These are phyloP conservation scores for Quercus bicolor DNA, from an alignment of 306 rosid species.

Conservation along the genomic window DNA sequence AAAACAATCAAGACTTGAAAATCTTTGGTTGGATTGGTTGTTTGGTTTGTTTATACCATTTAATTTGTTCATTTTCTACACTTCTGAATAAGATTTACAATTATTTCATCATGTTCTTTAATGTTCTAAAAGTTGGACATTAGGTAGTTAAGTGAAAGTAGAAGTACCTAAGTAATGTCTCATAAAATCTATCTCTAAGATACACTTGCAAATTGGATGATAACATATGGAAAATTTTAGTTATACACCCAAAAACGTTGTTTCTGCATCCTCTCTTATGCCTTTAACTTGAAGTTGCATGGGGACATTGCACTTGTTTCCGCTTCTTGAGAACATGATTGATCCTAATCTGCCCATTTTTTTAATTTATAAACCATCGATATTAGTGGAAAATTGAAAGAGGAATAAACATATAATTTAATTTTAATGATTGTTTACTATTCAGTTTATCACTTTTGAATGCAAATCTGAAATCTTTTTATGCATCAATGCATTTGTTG, in stretches of 20 bases:
- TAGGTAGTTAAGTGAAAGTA: not conserved
- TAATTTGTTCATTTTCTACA: no score
- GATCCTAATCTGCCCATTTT: not conserved
- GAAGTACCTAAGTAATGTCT: not conserved
- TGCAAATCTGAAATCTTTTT: no score
- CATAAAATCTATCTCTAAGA: not conserved
- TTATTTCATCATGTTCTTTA: no score
- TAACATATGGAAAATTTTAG: no score
- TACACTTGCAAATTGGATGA: not conserved
- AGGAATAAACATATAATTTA: not conserved
- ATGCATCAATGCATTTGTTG: conserved; percentile 13
- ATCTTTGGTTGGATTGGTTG: no score
- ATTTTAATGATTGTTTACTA: not conserved
- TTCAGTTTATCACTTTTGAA: not conserved
- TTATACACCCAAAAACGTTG: no score
- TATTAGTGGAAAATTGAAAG: not conserved
- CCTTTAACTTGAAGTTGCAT: not conserved
- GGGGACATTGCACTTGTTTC: no score
- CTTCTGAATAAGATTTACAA: no score
- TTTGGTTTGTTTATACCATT: no score
- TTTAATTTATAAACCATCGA: not conserved
- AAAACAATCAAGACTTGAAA: no score
- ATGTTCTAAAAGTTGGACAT: no score
- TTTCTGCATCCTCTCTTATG: not conserved
- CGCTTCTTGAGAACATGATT: not conserved